Conservation (phyloP, 306 rosid species). For the Bauhinia variegata region DNA sequence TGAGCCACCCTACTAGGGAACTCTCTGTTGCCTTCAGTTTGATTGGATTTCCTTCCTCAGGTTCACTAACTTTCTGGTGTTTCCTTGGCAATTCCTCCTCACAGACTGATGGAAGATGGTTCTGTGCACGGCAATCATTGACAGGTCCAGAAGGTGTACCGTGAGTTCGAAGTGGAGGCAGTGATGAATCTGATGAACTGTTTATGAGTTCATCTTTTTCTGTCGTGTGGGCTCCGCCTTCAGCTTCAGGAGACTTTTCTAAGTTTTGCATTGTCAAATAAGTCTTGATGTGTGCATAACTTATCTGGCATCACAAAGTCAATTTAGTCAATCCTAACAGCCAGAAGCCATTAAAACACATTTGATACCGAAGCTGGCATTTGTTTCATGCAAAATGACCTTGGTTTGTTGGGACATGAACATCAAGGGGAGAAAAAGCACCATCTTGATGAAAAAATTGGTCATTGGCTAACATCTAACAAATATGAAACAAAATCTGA, state of each 20-base stretch:
- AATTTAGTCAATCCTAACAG: constrained; percentile 36
- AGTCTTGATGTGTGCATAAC: constrained; percentile 67
- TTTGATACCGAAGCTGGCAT: constrained; percentile 7
- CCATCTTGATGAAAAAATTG: constrained; percentile 5
- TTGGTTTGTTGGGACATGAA: background rate
- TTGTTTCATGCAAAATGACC: constrained; percentile 13
- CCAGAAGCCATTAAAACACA: background rate
- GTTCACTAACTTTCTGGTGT: constrained; percentile 55
- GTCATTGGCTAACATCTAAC: constrained; percentile 8
- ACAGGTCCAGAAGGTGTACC: too few relatives aligned
- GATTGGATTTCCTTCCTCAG: constrained; percentile 35
- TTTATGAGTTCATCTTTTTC: constrained; percentile 35
- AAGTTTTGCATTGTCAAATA: constrained; percentile 56
- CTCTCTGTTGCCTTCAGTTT: constrained; percentile 60
- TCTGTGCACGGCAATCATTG: constrained; percentile 12
- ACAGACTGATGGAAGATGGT: constrained; percentile 17
- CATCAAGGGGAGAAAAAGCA: background rate
- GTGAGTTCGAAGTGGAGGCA: constrained; percentile 21
- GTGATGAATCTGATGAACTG: constrained; percentile 35
- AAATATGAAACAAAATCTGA: background rate
- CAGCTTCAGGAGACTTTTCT: constrained; percentile 54
- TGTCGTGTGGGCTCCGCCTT: constrained; percentile 33
- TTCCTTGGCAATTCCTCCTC: constrained; percentile 31
- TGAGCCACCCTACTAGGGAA: constrained; percentile 69
- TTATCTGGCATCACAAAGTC: constrained; percentile 52